Base-by-base conservation (phyloP, 139 green algal species). In the Limnomonas spitsbergensis region DNA sequence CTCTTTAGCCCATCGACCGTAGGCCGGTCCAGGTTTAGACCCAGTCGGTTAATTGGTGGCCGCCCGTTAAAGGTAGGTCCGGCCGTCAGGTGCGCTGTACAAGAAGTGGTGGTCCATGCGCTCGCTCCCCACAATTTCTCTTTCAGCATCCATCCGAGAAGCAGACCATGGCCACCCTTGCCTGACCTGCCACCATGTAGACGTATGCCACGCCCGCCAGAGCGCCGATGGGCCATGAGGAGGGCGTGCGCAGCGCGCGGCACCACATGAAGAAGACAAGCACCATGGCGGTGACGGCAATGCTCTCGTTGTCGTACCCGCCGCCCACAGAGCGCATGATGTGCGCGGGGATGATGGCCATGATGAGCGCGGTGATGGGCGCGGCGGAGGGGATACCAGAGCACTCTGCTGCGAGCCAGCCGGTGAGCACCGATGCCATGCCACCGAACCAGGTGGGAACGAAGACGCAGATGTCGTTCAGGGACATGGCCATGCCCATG, bases 121-220 rank as follows among this genome's bases (percentile, higher is more conserved):
- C n/a, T n/a, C n/a, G n/a, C n/a, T n/a, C n/a, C n/a, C n/a, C n/a
- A n/a, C n/a, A n/a, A n/a, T n/a, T n/a, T n/a, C n/a, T n/a, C n/a
- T n/a, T n/a, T n/a, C n/a, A n/a, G n/a, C n/a, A n/a, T n/a, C n/a
- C n/a, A n/a, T n/a, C n/a, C n/a, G n/a, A n/a, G n/a, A n/a, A n/a
- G n/a, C n/a, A n/a, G n/a, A n/a, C n/a, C n/a, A n/a, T n/a, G n/a
- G n/a, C n/a, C n/a, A n/a, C n/a, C n/a, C n/a, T n/a, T n/a, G n/a
- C n/a, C n/a, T n/a, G n/a, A n/a, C n/a, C n/a, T n/a, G n/a, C 74
- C 53, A 79, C 53, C 53, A 79, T 77, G 40, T 77, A 77, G 7
- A 77, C 27, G 38, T 77, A 66, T 67, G 70, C 70, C 29, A 77
- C 6, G 6, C 39, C 70, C 3, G 70, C 70, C 40, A 66, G 39